Evolutionary conservation across 306 rosid species (phyloP).

Genomic region (Acacia acuminata): DNA sequence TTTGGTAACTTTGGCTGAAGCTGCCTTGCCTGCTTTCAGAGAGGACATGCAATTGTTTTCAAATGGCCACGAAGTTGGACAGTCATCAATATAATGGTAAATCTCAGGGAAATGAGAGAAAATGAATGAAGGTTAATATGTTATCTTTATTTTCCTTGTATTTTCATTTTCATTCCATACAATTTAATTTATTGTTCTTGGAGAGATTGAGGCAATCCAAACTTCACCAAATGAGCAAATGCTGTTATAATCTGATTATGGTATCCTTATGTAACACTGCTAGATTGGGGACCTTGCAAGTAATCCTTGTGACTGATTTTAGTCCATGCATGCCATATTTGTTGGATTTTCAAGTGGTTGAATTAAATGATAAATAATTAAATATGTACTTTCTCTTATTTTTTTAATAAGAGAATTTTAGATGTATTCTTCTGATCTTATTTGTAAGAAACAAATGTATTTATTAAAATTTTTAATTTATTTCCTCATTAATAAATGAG

Average conservation of each 20-base stretch:
- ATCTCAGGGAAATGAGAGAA: neutral
- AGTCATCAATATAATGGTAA: neutral
- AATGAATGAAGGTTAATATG: neutral
- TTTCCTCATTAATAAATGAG: too few species aligned
- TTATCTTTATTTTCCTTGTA: too few species aligned
- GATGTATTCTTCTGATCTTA: too few species aligned
- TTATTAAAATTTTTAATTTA: too few species aligned
- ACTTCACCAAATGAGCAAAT: neutral
- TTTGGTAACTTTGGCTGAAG: constrained; percentile 49
- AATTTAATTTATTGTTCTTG: neutral
- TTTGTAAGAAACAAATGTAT: too few species aligned
- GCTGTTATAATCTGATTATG: neutral
- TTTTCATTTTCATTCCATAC: neutral
- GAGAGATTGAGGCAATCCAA: neutral
- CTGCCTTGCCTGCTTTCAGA: constrained; percentile 60
- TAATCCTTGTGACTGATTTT: neutral
- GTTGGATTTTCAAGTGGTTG: too few species aligned
- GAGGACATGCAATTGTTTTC: constrained; percentile 56
- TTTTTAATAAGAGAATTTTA: too few species aligned
- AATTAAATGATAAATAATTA: too few species aligned
- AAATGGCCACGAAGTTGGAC: neutral
- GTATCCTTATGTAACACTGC: neutral
- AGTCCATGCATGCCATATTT: too few species aligned
- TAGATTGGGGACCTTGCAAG: neutral
- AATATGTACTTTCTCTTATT: too few species aligned